Evolutionary conservation across 192 early-diverging fungal species (phyloP), one percentile per base, ranked within the genome.

Genomic region (Chytriomyces hyalinus): DNA sequence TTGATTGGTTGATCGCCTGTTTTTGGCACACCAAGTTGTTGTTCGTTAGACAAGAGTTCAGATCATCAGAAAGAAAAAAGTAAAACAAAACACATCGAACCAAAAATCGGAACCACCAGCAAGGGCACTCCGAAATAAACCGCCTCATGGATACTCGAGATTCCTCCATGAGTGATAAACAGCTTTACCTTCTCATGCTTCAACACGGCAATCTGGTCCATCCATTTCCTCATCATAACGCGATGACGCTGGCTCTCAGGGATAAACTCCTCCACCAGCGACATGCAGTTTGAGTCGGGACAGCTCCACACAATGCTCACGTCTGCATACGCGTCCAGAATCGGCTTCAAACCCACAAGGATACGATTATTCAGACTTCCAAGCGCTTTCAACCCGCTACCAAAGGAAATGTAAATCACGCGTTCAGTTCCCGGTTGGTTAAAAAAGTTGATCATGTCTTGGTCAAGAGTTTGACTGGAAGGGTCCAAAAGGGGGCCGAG

Each of bases 61-160:
- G 36, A 36, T 36, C 36, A 36, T 36, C 36, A 6, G 1, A 65
- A 65, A 65, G 36, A 65, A 65, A 3, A 65, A 43, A 15, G 64
- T 26, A 65, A 20, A 22, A 28, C 26, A 2, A 22, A 22, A 13
- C 13, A 49, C 0, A 15, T 15, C 28, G 43, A 28, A 24, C 49
- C 69, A 71, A 71, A 71, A 10, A 71, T 13, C 22, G 69, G 69
- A 20, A 71, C 50, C 8, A 71, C 49, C 22, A 71, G n/a, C 22
- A 71, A 22, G 7, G 57, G 69, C 22, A 60, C 24, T 20, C 69
- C 69, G 20, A 43, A 65, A 15, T 65, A 26, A 15, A 65, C 11
- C 3, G 11, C 15, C 20, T 65, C 20, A 65, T 20, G 26, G 26
- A 65, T 15, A 65, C 20, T 28, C 20, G 36, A 43, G 63, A 22